Evolutionary conservation across 352 stramenopile species (phyloP), one percentile per base, ranked within the genome.

Genomic region (Peronospora belbahrii): DNA sequence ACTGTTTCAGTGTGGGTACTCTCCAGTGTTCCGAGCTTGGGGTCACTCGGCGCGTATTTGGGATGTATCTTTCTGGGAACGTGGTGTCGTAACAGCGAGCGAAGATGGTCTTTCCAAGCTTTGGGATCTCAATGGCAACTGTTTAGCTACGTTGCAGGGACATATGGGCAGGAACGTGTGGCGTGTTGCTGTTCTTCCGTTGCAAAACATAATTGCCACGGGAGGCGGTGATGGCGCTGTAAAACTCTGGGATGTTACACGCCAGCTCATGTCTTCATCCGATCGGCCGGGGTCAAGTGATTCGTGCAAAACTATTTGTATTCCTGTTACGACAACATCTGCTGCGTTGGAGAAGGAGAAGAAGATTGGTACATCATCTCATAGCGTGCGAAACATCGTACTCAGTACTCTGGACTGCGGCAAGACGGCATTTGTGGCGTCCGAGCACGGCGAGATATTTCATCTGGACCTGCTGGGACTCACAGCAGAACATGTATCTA

Each of bases 41-140:
- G 79, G 81, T 20, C 83, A 94, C 55, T 72, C 63, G 4, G 83
- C 80, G n/a, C 74, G 83, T 13, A 67, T 94, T 36, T 94, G 83
- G 83, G 83, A 94, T 51, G 83, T 89, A 11, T 64, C 74, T 18
- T 91, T 92, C 38, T 87, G 68, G 54, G 45, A 52, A 1, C 17
- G 30, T 2, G 61, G 64, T 8, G 54, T 68, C 22, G 70, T 72
- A 1, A 88, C 74, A 2, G 70, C 72, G 14, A 94, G 83, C 39
- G 83, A 94, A 56, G 83, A 94, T 52, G 74, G 67, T 4, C 48
- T 85, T 14, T 83, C 67, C 48, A 88, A 88, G 44, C 33, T 92
- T 14, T 94, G 83, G 83, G 60, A 69, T 43, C 36, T 72, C 0
- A 28, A 56, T 0, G 81, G 83, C 15, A 55, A 70, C 0, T 94